Evolutionary conservation across 495 filamentous ascomycete species (phyloP), one percentile per base, ranked within the genome.

Genomic region (Neurospora sp.): DNA sequence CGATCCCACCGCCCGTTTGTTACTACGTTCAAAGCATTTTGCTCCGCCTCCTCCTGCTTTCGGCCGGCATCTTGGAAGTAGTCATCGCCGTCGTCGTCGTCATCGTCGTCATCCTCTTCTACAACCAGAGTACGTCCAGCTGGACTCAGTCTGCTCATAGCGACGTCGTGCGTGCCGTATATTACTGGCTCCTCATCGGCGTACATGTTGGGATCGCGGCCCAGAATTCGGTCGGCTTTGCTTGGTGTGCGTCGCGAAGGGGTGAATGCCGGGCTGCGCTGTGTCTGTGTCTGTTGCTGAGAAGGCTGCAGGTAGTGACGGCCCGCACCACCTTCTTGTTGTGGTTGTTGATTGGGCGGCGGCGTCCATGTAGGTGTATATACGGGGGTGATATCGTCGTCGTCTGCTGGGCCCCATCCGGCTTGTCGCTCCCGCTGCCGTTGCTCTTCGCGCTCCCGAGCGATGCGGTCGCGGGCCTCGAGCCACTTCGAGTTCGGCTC

Each of bases 401-500:
- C 73, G 53, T 73, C 74, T 9, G 77, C 78, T 10, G 69, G 70
- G n/a, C 86, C 88, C 87, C 88, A 88, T 0, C 87, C 87, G 3
- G 87, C 86, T n/a, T 78, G 79, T 20, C 81, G 74, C 75, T 92
- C 88, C 59, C 88, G 83, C 71, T 88, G 84, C 31, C 83, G 79
- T 73, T 92, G 89, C 70, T 86, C 83, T 69, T 90, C 87, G 18
- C 92, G 83, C 74, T 89, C 86, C 5, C 81, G 69, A 3, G 88
- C 84, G 40, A 93, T 77, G 3, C 82, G 81, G 27, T 93, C 90
- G 48, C 89, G 85, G 4, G 90, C 90, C 35, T 88, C 89, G 18
- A 92, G 74, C 87, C 93, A 96, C 73, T 86, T 87, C 1, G 83
- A 81, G 73, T 89, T 97, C 1, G 94, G 87, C 77, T 97, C 94